A percentile compares a stretch with the other conserved stretches of the same genome.
phyloP scores from a whole-genome alignment of 768 basidiomycete genomes.

The Lanmaoa pseudosensibilis region DNA sequence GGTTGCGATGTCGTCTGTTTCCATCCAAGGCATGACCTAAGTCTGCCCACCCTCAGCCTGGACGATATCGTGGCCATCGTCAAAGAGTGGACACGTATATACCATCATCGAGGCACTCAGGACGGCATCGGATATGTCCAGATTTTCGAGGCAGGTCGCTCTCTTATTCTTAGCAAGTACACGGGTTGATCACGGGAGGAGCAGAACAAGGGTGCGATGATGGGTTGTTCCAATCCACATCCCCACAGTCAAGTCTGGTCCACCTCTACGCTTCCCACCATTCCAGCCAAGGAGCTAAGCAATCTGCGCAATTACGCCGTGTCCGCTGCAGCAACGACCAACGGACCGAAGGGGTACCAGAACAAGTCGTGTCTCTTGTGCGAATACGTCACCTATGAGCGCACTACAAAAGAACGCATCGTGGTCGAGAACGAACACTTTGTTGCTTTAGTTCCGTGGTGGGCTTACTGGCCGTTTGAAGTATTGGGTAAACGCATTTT shows the following conservation, averaged over 20 bases:
- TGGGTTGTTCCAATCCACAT: slow-evolving; percentile 95
- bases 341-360: slow-evolving; percentile 56
- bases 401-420: slow-evolving; percentile 55
- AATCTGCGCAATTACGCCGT: slow-evolving; percentile 53
- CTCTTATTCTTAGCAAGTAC: not conserved
- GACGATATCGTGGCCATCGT: slow-evolving; percentile 65
- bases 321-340: slow-evolving; percentile 30
- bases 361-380: slow-evolving; percentile 71
- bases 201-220: slow-evolving; percentile 89
- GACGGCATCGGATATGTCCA: slow-evolving; percentile 80
- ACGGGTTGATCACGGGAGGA: slow-evolving; percentile 3
- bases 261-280: slow-evolving; percentile 64
- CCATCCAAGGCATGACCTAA: slow-evolving; percentile 83
- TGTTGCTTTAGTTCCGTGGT: slow-evolving; percentile 88
- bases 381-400: slow-evolving; percentile 74
- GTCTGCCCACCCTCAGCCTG: slow-evolving; percentile 63
- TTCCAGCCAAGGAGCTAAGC: slow-evolving; percentile 65
- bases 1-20: slow-evolving; percentile 89
- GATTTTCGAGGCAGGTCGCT: slow-evolving; percentile 71
- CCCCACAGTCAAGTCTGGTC: slow-evolving; percentile 94
- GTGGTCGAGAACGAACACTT: slow-evolving; percentile 75
- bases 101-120: slow-evolving; percentile 55
- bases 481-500: slow-evolving; percentile 50
- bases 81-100: slow-evolving; percentile 71
- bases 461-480: slow-evolving; percentile 95